These are phyloP conservation scores for Penicillium nucicola DNA, from an alignment of 495 filamentous ascomycete genomes.

Conservation along the genomic window DNA sequence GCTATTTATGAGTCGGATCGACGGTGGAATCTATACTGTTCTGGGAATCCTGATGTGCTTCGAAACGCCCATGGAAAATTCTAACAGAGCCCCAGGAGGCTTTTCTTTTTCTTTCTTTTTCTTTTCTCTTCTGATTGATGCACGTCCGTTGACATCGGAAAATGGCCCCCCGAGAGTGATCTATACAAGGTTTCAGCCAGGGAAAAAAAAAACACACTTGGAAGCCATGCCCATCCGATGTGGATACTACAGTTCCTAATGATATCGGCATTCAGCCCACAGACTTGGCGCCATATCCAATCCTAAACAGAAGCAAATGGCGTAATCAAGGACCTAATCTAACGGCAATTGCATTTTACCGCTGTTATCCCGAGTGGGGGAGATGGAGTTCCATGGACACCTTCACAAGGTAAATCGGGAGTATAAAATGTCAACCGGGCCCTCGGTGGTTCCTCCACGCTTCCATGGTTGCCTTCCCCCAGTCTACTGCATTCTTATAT, in stretches of 20 bases:
- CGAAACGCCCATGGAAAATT: background rate
- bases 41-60: slow-evolving; percentile 14
- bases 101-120: background rate
- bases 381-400: background rate
- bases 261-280: slow-evolving; percentile 2
- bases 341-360: background rate
- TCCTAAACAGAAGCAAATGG: background rate
- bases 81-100: too few relatives aligned
- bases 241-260: background rate
- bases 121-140: too few relatives aligned
- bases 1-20: slow-evolving; percentile 17
- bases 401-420: too few relatives aligned
- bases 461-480: slow-evolving; percentile 4
- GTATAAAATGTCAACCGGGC: background rate
- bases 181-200: background rate
- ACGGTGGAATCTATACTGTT: slow-evolving; percentile 25
- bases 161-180: background rate
- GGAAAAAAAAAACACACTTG: too few relatives aligned
- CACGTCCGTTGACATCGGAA: background rate
- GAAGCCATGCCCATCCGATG: background rate
- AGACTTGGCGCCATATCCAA: background rate
- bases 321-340: background rate
- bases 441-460: slow-evolving; percentile 11
- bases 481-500: slow-evolving; percentile 17
- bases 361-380: background rate